A percentile compares a stretch with the other conserved stretches of the same genome.
Conservation (phyloP, 1,284 basidiomycete genomes). For the Malassezia slooffiae region DNA sequence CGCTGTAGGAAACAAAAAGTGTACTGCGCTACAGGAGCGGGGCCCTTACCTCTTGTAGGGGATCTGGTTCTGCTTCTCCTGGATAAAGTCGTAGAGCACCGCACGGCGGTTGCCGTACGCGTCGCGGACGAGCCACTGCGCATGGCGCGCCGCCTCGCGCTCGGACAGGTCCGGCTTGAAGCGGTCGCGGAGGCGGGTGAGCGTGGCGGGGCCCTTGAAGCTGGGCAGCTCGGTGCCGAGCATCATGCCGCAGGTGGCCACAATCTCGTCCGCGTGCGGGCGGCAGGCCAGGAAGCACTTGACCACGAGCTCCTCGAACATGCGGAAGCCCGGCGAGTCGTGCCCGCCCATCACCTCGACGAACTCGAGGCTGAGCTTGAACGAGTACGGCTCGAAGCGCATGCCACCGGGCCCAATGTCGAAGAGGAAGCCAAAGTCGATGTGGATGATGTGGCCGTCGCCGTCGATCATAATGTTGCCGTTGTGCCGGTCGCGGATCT, state of each 20-base stretch:
- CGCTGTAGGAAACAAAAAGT: neutral
- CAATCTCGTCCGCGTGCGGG: constrained; percentile 76
- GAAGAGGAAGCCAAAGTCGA: constrained; percentile 96
- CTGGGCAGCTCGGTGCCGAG: constrained; percentile 84
- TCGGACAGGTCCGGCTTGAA: constrained; percentile 76
- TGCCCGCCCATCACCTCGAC: constrained; percentile 91
- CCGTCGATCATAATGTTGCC: constrained; percentile 97
- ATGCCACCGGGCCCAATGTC: constrained; percentile 61
- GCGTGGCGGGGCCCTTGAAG: constrained; percentile 79
- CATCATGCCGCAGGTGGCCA: constrained; percentile 83
- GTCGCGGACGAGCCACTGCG: constrained; percentile 76
- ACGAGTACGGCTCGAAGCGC: constrained; percentile 55
- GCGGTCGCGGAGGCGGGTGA: constrained; percentile 71
- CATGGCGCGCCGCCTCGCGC: constrained; percentile 75
- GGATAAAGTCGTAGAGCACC: constrained; percentile 71
- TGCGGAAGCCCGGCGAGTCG: constrained; percentile 78
- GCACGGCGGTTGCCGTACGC: constrained; percentile 88
- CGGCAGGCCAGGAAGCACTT: constrained; percentile 92
- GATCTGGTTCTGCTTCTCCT: constrained; percentile 38
- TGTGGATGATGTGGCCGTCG: constrained; percentile 87
- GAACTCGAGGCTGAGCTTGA: constrained; percentile 98
- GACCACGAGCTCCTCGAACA: constrained; percentile 85
- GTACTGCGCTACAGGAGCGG: neutral
- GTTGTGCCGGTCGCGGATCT: constrained; percentile 95
- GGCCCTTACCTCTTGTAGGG: constrained; percentile 17